These are phyloP conservation scores for Phlebopus sp. DNA, from an alignment of 1,284 basidiomycete species.

Conservation along the genomic window DNA sequence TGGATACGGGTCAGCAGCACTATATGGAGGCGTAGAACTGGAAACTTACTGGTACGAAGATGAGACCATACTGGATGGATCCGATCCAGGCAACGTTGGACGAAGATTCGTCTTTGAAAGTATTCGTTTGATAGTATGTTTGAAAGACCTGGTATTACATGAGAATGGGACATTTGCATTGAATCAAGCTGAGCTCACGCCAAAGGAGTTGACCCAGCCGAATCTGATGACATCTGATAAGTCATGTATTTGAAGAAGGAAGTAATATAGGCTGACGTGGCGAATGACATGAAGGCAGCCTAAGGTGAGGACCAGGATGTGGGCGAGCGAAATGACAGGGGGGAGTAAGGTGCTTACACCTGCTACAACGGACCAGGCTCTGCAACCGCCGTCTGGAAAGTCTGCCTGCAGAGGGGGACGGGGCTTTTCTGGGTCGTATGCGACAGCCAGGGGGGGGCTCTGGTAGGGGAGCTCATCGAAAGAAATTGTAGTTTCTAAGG, in stretches of 20 bases:
- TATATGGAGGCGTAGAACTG: not conserved
- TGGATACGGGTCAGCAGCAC: constrained; percentile 36
- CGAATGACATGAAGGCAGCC: constrained; percentile 1
- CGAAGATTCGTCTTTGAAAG: constrained; percentile 16
- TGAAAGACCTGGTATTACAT: constrained; percentile 22
- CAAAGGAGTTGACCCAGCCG: constrained; percentile 13
- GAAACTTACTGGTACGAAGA: constrained; percentile 2
- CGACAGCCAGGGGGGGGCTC: not conserved
- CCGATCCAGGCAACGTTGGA: constrained; percentile 29
- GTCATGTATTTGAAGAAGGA: constrained; percentile 6
- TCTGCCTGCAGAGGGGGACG: constrained; percentile 11
- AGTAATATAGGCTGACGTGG: constrained; percentile 6
- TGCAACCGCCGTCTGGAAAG: constrained; percentile 45
- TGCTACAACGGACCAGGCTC: constrained; percentile 45
- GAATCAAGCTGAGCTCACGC: constrained; percentile 4
- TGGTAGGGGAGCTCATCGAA: constrained; percentile 1
- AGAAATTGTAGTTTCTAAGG: not conserved
- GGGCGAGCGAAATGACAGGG: not conserved
- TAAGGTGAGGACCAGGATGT: not conserved
- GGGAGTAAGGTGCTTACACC: constrained; percentile 41
- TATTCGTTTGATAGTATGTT: constrained; percentile 24
- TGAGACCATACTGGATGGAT: constrained; percentile 17
- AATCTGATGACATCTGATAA: constrained; percentile 1
- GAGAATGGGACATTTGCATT: not conserved
- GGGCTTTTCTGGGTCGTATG: constrained; percentile 4